Conservation (phyloP, 768 basidiomycete species). For the Mycena epipterygia region DNA sequence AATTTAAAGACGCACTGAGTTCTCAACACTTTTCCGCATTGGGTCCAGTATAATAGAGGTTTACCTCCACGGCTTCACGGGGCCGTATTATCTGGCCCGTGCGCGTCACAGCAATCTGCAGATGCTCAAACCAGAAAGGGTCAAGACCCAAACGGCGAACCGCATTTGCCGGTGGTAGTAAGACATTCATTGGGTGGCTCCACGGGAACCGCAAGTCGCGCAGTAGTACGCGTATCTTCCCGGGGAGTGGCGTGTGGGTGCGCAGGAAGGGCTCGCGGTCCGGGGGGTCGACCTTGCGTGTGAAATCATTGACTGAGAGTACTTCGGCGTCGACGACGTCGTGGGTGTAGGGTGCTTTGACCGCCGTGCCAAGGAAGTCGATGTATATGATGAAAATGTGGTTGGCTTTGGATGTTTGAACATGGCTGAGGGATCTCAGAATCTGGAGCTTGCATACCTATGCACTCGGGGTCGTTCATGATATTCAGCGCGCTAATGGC, state of each 20-base stretch:
- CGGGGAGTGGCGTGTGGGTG: not conserved
- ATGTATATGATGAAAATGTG: slow-evolving; percentile 5
- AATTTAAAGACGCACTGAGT: not conserved
- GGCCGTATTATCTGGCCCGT: not conserved
- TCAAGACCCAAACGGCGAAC: not conserved
- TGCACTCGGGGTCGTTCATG: not conserved
- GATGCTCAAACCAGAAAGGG: slow-evolving; percentile 13
- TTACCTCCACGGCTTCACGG: not conserved
- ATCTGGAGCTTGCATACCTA: slow-evolving; percentile 2
- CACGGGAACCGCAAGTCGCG: slow-evolving; percentile 5
- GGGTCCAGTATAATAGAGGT: slow-evolving; percentile 7
- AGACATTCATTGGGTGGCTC: not conserved
- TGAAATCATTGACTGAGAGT: not conserved
- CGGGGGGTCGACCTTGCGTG: not conserved
- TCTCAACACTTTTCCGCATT: slow-evolving; percentile 5
- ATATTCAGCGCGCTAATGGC: slow-evolving; percentile 2
- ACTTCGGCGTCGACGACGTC: slow-evolving; percentile 17
- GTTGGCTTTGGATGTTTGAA: not conserved
- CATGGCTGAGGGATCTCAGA: not conserved
- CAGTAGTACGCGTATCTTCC: slow-evolving; percentile 9
- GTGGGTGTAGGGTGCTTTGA: slow-evolving; percentile 1
- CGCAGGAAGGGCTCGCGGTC: not conserved
- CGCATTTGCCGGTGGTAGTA: not conserved
- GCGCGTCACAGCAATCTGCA: slow-evolving; percentile 14
- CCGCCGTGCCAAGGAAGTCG: slow-evolving; percentile 5